Base-by-base conservation (phyloP, 192 early-diverging fungal genomes). In the Linnemannia hyalina region DNA sequence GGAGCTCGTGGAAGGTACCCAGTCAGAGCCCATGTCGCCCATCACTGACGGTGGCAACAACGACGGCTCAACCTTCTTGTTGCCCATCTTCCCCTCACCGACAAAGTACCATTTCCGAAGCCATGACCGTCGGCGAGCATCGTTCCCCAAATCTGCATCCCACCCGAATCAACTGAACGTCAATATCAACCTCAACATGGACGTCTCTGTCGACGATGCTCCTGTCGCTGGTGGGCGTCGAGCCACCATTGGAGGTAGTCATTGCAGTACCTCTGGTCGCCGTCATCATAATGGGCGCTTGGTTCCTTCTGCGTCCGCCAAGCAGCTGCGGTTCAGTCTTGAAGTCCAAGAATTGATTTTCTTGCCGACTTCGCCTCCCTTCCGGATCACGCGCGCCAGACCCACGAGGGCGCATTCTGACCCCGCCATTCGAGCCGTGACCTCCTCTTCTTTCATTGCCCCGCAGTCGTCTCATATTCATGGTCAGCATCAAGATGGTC, bases 261-360 rank as follows among this genome's bases (percentile, higher is more conserved):
- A 32, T 4, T 23, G 6, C 55, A 65, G 29, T 29, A 29, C 11
- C 60, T 65, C 26, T 65, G 60, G 26, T 65, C 26, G 32, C 29
- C 60, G 3, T 65, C 29, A 65, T 13, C 29, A 2, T 65, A 10
- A 29, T 22, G 29, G 32, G 44, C 65, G 23, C 13, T 40, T 44
- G 23, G 63, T 16, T 13, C 26, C 54, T 11, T 23, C 70, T 0
- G 74, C 69, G 0, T 63, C 70, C 7, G 22, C 63, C 35, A 85
- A 85, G 73, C 83, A 85, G 22, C 47, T 85, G 57, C 68, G 83
- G 38, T 85, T 85, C 70, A 85, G 78, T 74, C 73, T 85, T 15
- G 83, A 85, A 36, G 83, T 85, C 20, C 83, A 85, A 22, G 83
- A 85, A 41, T 49, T 85, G 60, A 70, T 85, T 36, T 85, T 85